Base-by-base conservation (phyloP, 2,329 filamentous ascomycete species). In the Scedosporium boydii region DNA sequence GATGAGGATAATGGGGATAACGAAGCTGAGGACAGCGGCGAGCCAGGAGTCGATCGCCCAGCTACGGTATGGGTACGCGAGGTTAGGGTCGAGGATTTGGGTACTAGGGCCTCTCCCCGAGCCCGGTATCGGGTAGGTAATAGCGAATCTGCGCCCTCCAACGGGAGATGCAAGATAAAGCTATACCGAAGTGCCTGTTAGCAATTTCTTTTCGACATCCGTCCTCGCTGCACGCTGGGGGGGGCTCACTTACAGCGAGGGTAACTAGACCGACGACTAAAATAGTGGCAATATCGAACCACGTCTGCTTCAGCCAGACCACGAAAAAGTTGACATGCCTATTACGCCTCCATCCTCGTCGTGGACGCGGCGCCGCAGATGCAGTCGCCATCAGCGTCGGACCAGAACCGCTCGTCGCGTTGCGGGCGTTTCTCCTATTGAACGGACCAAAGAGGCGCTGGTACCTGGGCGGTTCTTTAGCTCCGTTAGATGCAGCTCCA, bases 31-130 rank as follows among this genome's bases (percentile, higher is more conserved):
- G 1, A 87, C 68, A 0, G 81, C 84, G 0, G 84, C 82, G 0
- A 80, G 72, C 76, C 78, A 84, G 53, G 86, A 83, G 0, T 85
- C 79, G 10, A 89, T 74, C 65, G 87, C 83, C 73, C 86, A 84
- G 29, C 82, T 80, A 60, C 86, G 82, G 60, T 84, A 74, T 3
- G 86, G 85, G 67, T 89, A 89, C 6, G 86, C 84, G 69, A 87
- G 84, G 60, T 87, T 69, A 0, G 86, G 86, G 66, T 85, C 81
- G 58, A 89, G 80, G 63, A 89, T 79, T 67, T 87, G 81, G 63
- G 84, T 83, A 26, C 86, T 81, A 4, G 74, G 69, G 62, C 68
- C 66, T 1, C 23, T 18, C 12, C 51, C 51, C 51, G 51, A 29
- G 23, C 18, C 51, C 21, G 18, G 51, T 12, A 55, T 55, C 23